Evolutionary conservation across 2,329 filamentous ascomycete genomes (phyloP).

Genomic region (Nakataea oryzae): DNA sequence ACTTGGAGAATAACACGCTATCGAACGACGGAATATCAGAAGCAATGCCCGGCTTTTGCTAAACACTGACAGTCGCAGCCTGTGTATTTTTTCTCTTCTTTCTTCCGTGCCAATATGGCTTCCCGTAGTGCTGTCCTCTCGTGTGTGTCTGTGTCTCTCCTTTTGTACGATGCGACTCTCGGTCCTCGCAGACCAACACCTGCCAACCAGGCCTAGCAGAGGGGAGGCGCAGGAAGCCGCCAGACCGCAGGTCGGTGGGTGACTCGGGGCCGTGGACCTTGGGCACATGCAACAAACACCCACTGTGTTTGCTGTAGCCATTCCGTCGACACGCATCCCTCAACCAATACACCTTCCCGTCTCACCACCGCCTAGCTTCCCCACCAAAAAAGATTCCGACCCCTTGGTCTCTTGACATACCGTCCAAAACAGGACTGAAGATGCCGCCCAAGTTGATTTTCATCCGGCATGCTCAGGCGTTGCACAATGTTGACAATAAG

Average conservation of each 20-base stretch:
- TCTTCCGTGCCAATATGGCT: too few relatives aligned
- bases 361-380: not conserved
- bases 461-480: constrained; percentile 75
- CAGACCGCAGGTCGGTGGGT: not conserved
- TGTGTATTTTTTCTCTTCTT: too few relatives aligned
- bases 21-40: not conserved
- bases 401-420: too few relatives aligned
- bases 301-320: not conserved
- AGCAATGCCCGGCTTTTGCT: not conserved
- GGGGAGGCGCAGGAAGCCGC: not conserved
- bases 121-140: too few relatives aligned
- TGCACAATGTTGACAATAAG: constrained; percentile 44
- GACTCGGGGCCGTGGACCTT: not conserved
- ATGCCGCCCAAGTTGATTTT: constrained; percentile 60
- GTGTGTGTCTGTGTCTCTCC: not conserved
- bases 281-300: not conserved
- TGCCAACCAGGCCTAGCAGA: too few relatives aligned
- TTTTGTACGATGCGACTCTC: too few relatives aligned
- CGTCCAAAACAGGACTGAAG: not conserved
- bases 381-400: not conserved
- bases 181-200: not conserved
- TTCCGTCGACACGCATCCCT: not conserved
- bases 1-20: too few relatives aligned
- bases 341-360: not conserved
- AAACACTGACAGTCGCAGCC: too few relatives aligned